Evolutionary conservation across 2,329 filamentous ascomycete genomes (phyloP).

Genomic region (Cucurbitaria berberidis): DNA sequence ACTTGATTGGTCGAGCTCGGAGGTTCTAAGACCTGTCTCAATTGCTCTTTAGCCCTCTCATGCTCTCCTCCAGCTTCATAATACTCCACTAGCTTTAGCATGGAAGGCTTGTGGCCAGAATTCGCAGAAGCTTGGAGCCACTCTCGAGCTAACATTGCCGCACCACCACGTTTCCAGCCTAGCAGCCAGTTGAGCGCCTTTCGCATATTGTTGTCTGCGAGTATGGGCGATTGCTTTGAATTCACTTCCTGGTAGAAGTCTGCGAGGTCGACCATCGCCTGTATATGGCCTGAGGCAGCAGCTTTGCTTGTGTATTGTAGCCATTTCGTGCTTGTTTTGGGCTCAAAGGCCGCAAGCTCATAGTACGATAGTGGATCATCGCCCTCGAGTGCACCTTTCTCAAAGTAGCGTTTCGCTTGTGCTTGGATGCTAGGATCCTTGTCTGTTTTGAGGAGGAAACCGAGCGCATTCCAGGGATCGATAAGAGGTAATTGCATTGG

Average conservation of each 20-base stretch:
- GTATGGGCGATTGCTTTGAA: slow-evolving; percentile 9
- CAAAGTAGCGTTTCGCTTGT: slow-evolving; percentile 40
- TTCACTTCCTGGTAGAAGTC: slow-evolving; percentile 50
- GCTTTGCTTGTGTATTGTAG: slow-evolving; percentile 54
- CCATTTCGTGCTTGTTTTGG: slow-evolving; percentile 45
- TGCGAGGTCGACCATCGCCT: slow-evolving; percentile 48
- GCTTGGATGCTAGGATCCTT: slow-evolving; percentile 18
- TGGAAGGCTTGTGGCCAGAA: slow-evolving; percentile 37
- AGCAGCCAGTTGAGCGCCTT: slow-evolving; percentile 34
- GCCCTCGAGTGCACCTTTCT: slow-evolving; percentile 45
- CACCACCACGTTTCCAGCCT: slow-evolving; percentile 21
- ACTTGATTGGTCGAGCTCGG: slow-evolving; percentile 14
- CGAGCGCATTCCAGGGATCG: slow-evolving; percentile 42
- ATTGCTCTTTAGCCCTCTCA: slow-evolving; percentile 18
- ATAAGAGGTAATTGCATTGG: slow-evolving; percentile 34
- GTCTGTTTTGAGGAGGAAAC: slow-evolving; percentile 26
- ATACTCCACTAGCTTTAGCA: slow-evolving; percentile 33
- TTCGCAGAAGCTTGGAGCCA: slow-evolving; percentile 40
- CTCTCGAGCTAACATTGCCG: slow-evolving; percentile 30
- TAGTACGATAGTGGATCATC: slow-evolving; percentile 55
- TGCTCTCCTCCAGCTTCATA: slow-evolving; percentile 18
- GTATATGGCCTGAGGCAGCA: slow-evolving; percentile 48
- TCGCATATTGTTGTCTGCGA: slow-evolving; percentile 15
- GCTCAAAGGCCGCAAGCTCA: slow-evolving; percentile 40
- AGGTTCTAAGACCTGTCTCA: slow-evolving; percentile 23